Base-by-base conservation (phyloP, 257 asterid genomes). In the Datura wrightii region DNA sequence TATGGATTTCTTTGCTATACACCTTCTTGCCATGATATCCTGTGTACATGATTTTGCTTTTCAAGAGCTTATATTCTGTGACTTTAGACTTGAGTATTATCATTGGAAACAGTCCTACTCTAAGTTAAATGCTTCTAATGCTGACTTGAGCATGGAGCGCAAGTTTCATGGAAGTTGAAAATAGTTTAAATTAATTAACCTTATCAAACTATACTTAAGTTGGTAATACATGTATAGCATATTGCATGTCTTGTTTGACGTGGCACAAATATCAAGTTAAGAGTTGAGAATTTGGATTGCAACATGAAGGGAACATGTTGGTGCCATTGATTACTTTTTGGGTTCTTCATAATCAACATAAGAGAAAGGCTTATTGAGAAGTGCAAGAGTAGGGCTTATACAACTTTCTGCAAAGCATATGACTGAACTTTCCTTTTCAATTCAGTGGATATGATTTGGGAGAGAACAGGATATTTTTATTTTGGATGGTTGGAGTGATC, bases 401-500 rank as follows among this genome's bases (percentile, higher is more conserved):
- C 60, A 48, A 31, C 60, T 24, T 74, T 24, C 59, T 7, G 24
- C 81, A 19, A 50, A 50, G 82, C 62, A 50, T 76, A 76, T 76
- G 82, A 31, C 4, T 31, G 24, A 50, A 76, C 46, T 14, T 50
- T 76, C 44, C 24, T 50, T 76, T 76, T 50, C 31, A 50, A 50
- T 52, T 6, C 60, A 1, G 44, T 24, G 81, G 24, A 76, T 76
- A 76, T 74, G 54, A 74, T 36, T 48, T 74, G 80, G 80, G 39
- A 48, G 5, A 19, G 13, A 74, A 44, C 80, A 10, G 16, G 15
- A 19, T 72, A 44, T 72, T 8, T 71, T 44, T 11, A 24, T 10
- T 72, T 72, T 46, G 80, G 56, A 72, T 72, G 80, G 58, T n/a
- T 48, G 80, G 56, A 71, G 80, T 71, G 80, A 71, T 9, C 9